These are phyloP conservation scores for Aeminium ludgeri DNA, from an alignment of 495 filamentous ascomycete species.

Conservation along the genomic window DNA sequence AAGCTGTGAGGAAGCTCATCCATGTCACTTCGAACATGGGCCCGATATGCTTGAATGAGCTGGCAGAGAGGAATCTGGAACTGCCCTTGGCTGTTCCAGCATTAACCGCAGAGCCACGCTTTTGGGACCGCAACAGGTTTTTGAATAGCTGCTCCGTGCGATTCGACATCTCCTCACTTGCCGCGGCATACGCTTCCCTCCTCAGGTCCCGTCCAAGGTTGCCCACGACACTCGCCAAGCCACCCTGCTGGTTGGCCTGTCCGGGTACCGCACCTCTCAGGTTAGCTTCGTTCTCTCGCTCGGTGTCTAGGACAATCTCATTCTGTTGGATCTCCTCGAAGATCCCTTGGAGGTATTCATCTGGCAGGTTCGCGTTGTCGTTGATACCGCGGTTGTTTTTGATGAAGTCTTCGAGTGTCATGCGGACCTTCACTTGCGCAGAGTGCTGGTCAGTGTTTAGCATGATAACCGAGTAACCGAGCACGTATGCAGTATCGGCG, in stretches of 20 bases:
- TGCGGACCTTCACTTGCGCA: slow-evolving; percentile 61
- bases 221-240: slow-evolving; percentile 70
- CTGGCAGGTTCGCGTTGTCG: slow-evolving; percentile 80
- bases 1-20: slow-evolving; percentile 94
- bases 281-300: slow-evolving; percentile 72
- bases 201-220: slow-evolving; percentile 86
- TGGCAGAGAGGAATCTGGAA: slow-evolving; percentile 68
- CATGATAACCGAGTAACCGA: slow-evolving; percentile 84
- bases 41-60: slow-evolving; percentile 83
- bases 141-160: slow-evolving; percentile 82
- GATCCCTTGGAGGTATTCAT: slow-evolving; percentile 78
- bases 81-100: background rate
- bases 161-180: slow-evolving; percentile 86
- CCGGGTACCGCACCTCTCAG: slow-evolving; percentile 42
- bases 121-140: slow-evolving; percentile 70
- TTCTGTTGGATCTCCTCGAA: slow-evolving; percentile 82
- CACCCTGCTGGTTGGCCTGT: slow-evolving; percentile 28
- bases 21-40: slow-evolving; percentile 99
- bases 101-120: slow-evolving; percentile 47
- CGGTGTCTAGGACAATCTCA: slow-evolving; percentile 88
- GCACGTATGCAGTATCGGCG: slow-evolving; percentile 90
- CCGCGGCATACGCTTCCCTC: slow-evolving; percentile 81
- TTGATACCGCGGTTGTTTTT: slow-evolving; percentile 99
- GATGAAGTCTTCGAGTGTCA: slow-evolving; percentile 95
- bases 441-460: slow-evolving; percentile 69